Conservation (phyloP, 2,329 filamentous ascomycete genomes). For the Talaromyces sp. region DNA sequence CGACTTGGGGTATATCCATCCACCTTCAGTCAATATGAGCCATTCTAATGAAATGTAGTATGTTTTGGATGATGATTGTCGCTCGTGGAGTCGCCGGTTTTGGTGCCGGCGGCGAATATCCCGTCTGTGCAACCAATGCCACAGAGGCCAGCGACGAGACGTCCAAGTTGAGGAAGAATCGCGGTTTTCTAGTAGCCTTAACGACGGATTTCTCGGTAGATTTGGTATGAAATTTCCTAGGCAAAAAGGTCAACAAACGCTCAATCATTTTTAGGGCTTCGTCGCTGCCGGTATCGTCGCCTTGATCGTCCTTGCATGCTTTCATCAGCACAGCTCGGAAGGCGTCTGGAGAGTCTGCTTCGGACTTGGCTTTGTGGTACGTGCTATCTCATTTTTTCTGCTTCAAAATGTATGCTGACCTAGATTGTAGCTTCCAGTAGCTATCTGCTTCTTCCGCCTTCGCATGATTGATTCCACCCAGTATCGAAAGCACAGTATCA, state of each 20-base stretch:
- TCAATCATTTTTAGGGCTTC: slow-evolving; percentile 33
- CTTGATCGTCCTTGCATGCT: slow-evolving; percentile 49
- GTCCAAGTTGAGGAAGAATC: slow-evolving; percentile 38
- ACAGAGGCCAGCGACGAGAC: slow-evolving; percentile 53
- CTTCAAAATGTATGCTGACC: slow-evolving; percentile 41
- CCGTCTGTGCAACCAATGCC: slow-evolving; percentile 45
- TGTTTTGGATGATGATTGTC: slow-evolving; percentile 36
- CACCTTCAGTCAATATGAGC: neutral
- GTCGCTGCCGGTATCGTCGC: slow-evolving; percentile 48
- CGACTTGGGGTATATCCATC: neutral
- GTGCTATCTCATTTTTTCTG: slow-evolving; percentile 52
- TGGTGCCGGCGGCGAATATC: slow-evolving; percentile 48
- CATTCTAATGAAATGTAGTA: slow-evolving; percentile 22
- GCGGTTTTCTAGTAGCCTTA: slow-evolving; percentile 56
- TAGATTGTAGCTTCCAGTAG: slow-evolving; percentile 37
- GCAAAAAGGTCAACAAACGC: neutral
- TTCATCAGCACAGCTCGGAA: slow-evolving; percentile 39
- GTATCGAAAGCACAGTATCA: slow-evolving; percentile 35
- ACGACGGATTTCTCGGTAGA: slow-evolving; percentile 48
- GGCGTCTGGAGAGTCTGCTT: slow-evolving; percentile 51
- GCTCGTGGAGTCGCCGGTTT: slow-evolving; percentile 43
- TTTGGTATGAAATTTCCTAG: slow-evolving; percentile 20
- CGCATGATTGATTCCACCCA: slow-evolving; percentile 10
- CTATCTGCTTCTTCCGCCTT: slow-evolving; percentile 8
- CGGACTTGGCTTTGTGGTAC: slow-evolving; percentile 45